Evolutionary conservation across 2,329 filamentous ascomycete species (phyloP), one percentile per base, ranked within the genome.

Genomic region (Colletotrichum euphorbiae): DNA sequence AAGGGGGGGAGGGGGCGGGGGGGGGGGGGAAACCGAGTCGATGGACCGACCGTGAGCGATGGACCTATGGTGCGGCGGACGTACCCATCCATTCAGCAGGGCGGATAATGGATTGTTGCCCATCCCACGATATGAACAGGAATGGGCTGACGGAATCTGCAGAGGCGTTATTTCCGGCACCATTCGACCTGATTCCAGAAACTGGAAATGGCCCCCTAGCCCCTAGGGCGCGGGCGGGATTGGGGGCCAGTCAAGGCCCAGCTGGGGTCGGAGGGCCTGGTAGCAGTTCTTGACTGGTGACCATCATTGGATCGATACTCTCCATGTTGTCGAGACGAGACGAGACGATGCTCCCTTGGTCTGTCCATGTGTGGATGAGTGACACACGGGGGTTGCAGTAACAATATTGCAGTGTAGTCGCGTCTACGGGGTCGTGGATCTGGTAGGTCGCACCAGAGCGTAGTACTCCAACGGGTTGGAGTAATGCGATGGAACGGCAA

Each of bases 141-240:
- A 40, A 52, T 43, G 38, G 38, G 45, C 36, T 43, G 21, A 46
- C 15, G 33, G 21, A 45, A 64, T 67, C 51, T 58, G 38, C 45
- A 48, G 28, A 52, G 51, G 51, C 36, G 57, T 62, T 66, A 62
- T 62, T 61, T 52, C 62, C 62, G 62, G 57, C 54, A 48, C 40
- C 17, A 54, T 28, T 19, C 46, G 21, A 24, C 36, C 15, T 21
- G 52, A 11, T 36, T 46, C 19, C 12, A 9, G 17, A 24, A 36
- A 38, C 55, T 36, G 38, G 36, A 61, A 54, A 36, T 38, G 28
- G 11, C 13, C 50, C 17, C 4, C n/a, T 4, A 4, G 4, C 28
- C 31, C n/a, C n/a, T 5, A 33, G 17, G 28, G 17, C 7, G 38
- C 24, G 38, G 60, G 33, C 42, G 24, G 48, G 57, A 38, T 55